Base-by-base conservation (phyloP, 768 basidiomycete species). In the Hortiboletus campestris region DNA sequence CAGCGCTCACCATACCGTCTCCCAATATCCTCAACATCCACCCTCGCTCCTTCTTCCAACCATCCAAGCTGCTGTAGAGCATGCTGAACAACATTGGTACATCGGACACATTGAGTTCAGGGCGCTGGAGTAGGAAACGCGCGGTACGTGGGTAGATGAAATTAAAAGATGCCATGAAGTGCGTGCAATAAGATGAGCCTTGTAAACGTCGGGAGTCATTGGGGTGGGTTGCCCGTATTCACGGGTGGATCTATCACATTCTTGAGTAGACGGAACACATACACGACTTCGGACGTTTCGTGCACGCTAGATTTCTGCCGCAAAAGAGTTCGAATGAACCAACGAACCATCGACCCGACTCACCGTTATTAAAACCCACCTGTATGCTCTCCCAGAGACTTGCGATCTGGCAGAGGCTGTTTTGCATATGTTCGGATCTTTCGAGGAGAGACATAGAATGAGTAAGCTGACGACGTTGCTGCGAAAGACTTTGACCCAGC, bases 31-130 rank as follows among this genome's bases (percentile, higher is more conserved):
- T 79, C 34, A 96, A 73, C 29, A 96, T 94, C 94, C 94, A 98
- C 2, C 78, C 79, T n/a, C 92, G 78, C 64, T 96, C 93, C 70
- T 85, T 88, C 73, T 84, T 88, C 88, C 91, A 94, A 14, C 87
- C 86, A 39, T 90, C 87, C 4, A 77, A 74, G 20, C 78, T 80
- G 62, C 89, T 91, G 67, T 93, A 97, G 4, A 98, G 76, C 84
- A 96, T 87, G 12, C 78, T 78, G 65, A 91, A 98, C 6, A 99
- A 73, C 85, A 98, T 85, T 0, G 96, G 96, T 0, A 98, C 91
- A 64, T 98, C 95, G 1, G 74, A 75, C 1, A 75, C 74, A 63
- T 98, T 94, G 8, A 98, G 74, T 51, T 84, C 80, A 1, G 93
- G 87, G 2, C 96, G 84, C 70, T 97, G 94, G 0, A 98, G 80